Evolutionary conservation across 2,329 filamentous ascomycete genomes (phyloP), one percentile per base, ranked within the genome.

Genomic region (Fusarium sp.): DNA sequence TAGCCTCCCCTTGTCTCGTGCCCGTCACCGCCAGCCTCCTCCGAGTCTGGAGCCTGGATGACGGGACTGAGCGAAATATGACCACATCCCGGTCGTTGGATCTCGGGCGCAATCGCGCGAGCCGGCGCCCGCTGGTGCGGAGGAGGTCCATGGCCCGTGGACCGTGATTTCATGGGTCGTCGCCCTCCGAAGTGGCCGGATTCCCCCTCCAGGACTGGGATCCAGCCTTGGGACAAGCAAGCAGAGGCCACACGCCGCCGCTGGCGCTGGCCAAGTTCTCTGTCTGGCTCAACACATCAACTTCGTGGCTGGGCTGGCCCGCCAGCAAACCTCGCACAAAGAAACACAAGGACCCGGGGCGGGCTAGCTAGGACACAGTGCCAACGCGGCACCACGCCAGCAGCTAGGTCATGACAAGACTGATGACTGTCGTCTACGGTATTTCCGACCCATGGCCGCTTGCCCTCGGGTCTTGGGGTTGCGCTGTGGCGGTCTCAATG

Each of bases 401-500:
- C 41, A 59, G 56, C 69, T 69, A 56, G 61, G 57, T 68, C 39
- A 29, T 56, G 58, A 61, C 50, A 74, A 71, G 67, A 60, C 48
- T 52, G 48, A 31, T 50, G 24, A 50, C 45, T 52, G 29, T 41
- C 35, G 31, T 58, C 65, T 70, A 61, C 48, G 48, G 48, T 69
- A 71, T 75, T 77, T 67, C 72, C 67, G 69, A 70, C 63, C 60
- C 59, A 56, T 73, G 63, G 64, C 65, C 76, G 74, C 68, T 68
- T 72, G 66, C 61, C 64, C 69, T 75, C 63, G 68, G 68, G 76
- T 75, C 68, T 71, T 67, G 65, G 60, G 70, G 66, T 64, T 77
- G 72, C 70, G 71, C 66, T 78, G 76, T 77, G 76, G 75, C 76
- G 72, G 76, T 77, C 74, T 78, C 70, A 69, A 75, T 65, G 69